Evolutionary conservation across 192 early-diverging fungal genomes (phyloP).

Genomic region (Coemansia sp.): DNA sequence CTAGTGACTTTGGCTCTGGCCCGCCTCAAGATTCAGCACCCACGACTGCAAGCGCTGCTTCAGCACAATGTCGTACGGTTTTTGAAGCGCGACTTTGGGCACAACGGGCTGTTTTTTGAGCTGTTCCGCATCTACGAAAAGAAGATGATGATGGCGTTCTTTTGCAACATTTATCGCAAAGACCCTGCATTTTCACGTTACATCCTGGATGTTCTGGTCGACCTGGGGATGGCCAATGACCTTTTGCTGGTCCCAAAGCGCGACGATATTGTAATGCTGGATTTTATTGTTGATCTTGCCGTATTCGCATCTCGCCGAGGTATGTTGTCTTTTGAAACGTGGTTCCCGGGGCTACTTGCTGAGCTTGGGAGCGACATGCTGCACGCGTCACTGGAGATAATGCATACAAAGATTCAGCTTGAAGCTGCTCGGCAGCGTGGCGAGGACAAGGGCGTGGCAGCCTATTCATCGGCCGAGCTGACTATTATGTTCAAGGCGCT

Average conservation of each 20-base stretch:
- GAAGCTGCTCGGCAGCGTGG: conserved; percentile 54
- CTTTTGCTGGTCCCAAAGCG: conserved; percentile 45
- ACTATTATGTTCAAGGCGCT: conserved; percentile 48
- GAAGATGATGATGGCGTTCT: conserved; percentile 50
- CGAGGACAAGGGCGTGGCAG: conserved; percentile 33
- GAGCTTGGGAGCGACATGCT: conserved; percentile 52
- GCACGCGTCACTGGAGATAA: conserved; percentile 51
- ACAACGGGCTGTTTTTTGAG: conserved; percentile 51
- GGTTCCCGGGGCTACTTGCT: conserved; percentile 49
- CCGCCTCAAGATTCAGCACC: conserved; percentile 54
- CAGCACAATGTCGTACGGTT: conserved; percentile 53
- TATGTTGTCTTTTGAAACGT: conserved; percentile 50
- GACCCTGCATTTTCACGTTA: conserved; percentile 32
- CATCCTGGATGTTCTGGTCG: conserved; percentile 43
- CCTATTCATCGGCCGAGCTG: conserved; percentile 45
- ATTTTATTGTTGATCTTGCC: conserved; percentile 55
- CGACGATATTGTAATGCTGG: conserved; percentile 55
- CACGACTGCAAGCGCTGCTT: conserved; percentile 50
- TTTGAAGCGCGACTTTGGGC: conserved; percentile 40
- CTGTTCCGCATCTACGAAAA: conserved; percentile 53
- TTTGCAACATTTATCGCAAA: conserved; percentile 54
- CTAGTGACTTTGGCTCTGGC: conserved; percentile 52
- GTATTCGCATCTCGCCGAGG: conserved; percentile 52
- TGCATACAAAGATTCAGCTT: conserved; percentile 51
- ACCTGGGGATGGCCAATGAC: conserved; percentile 48